phyloP scores from a whole-genome alignment of 139 green algal genomes.

The Astrephomene gubernaculifera region DNA sequence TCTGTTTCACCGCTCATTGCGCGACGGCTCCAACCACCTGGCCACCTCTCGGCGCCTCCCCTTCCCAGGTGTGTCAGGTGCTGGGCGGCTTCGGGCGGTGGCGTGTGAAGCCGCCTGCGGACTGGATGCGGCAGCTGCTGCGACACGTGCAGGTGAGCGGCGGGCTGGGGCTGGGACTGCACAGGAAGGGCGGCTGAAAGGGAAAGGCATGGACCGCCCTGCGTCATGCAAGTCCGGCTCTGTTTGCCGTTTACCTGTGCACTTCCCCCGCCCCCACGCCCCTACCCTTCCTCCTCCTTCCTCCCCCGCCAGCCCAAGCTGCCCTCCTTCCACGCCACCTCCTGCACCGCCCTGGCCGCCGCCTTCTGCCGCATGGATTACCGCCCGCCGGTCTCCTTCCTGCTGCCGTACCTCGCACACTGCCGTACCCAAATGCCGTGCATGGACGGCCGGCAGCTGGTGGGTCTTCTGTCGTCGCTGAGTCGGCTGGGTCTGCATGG shows the following conservation, averaged over 20 bases:
- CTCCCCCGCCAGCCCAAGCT: slow-evolving; percentile 10
- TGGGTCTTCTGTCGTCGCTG: slow-evolving; percentile 24
- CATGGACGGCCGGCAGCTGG: slow-evolving; percentile 1
- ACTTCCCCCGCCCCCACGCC: no score
- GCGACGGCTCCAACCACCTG: neutral
- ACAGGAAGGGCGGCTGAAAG: no score
- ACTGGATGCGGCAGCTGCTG: slow-evolving; percentile 4
- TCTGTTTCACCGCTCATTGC: no score
- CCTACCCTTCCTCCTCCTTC: no score
- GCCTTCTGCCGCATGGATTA: neutral
- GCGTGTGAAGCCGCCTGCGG: neutral
- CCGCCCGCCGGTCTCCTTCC: neutral
- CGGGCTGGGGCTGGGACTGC: neutral
- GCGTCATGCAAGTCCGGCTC: no score
- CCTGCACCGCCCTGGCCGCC: neutral
- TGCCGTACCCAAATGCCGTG: slow-evolving; percentile 10
- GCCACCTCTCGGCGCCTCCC: neutral
- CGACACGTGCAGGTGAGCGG: neutral
- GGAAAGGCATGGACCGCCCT: no score
- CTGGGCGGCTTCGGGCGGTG: slow-evolving; percentile 7
- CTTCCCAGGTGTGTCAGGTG: slow-evolving; percentile 23
- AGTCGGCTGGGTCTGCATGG: neutral
- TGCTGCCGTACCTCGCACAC: neutral
- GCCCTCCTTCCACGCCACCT: slow-evolving; percentile 16
- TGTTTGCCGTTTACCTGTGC: neutral